Evolutionary conservation across 176 grass and related monocot species (phyloP), one percentile per base, ranked within the genome.

Genomic region (Carex pumila): DNA sequence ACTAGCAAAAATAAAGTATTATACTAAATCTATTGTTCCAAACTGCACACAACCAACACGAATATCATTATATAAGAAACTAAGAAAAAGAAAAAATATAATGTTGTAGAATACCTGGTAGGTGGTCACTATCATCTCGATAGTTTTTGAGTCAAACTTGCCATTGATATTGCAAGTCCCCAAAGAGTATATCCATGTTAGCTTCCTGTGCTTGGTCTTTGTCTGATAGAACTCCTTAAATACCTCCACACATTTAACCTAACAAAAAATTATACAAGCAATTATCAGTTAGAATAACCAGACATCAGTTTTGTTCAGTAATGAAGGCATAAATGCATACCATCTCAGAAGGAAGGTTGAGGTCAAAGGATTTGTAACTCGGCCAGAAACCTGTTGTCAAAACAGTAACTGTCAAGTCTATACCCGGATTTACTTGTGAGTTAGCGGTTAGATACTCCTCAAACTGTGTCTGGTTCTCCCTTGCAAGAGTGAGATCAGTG

Each of bases 301-400:
- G 66, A 43, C 2, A 76, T 30, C 17, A 77, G 55, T 47, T 88
- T 32, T 79, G 22, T 12, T 59, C 39, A 7, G 58, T 75, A 8
- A 77, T 79, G 78, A 71, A 87, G 84, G 70, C 1, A 81, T 1
- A 25, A 39, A 68, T 71, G 34, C 61, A 87, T 88, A 99, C 96
- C 96, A 99, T 95, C 86, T 99, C 96, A 58, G 89, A 90, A 85
- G 91, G 96, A 88, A 98, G 96, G 84, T 95, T 98, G 68, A 99
- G 94, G 61, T 99, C 96, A 81, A 92, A 95, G 54, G 88, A 95
- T 86, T 95, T 98, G 84, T 99, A 99, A 80, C 90, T 99, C 63
- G 96, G 96, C 96, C 96, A 99, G 81, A 99, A 95, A 81, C 96
- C 96, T 64, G 96, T 99, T 68, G 93, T 99, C 80, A 99, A 79